phyloP scores from a whole-genome alignment of 2,329 filamentous ascomycete genomes.

The Talaromyces sp. region DNA sequence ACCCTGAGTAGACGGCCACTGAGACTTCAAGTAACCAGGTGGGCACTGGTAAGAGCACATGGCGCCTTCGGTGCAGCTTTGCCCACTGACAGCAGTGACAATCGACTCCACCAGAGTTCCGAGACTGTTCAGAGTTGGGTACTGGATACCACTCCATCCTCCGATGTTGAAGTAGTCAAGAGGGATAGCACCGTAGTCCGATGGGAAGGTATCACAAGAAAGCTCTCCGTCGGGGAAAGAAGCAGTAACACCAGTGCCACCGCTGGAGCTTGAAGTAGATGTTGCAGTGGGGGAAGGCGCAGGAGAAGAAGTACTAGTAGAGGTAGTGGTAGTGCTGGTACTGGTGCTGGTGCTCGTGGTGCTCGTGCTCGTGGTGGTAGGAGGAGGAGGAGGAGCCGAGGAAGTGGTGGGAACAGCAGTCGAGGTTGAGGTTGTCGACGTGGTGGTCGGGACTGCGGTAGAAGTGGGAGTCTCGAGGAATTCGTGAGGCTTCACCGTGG shows the following conservation, averaged over 20 bases:
- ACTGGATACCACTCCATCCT: conserved; percentile 79
- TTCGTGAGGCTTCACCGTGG: conserved; percentile 36
- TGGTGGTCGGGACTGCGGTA: conserved; percentile 5
- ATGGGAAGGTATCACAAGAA: conserved; percentile 69
- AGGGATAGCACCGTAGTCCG: conserved; percentile 71
- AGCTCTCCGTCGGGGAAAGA: conserved; percentile 73
- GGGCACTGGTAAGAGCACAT: conserved; percentile 95
- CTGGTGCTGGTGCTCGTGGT: conserved; percentile 12
- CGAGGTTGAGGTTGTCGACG: conserved; percentile 13
- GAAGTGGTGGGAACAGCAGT: conserved; percentile 19
- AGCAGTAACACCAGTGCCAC: conserved; percentile 54
- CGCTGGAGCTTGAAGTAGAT: conserved; percentile 15
- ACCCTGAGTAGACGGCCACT: conserved; percentile 81
- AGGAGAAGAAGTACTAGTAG: conserved; percentile 16
- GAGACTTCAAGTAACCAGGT: conserved; percentile 84
- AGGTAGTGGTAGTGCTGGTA: conserved; percentile 15
- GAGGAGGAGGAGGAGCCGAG: conserved; percentile 19
- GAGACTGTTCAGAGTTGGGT: conserved; percentile 42
- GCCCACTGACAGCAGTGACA: conserved; percentile 57
- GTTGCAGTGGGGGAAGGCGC: conserved; percentile 10
- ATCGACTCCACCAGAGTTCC: conserved; percentile 61
- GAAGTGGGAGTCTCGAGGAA: conserved; percentile 44
- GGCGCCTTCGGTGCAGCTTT: conserved; percentile 56
- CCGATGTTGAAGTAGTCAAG: conserved; percentile 64
- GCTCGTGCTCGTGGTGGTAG: conserved; percentile 2